phyloP scores from a whole-genome alignment of 2,329 filamentous ascomycete species.

The Leptographium flavum region DNA sequence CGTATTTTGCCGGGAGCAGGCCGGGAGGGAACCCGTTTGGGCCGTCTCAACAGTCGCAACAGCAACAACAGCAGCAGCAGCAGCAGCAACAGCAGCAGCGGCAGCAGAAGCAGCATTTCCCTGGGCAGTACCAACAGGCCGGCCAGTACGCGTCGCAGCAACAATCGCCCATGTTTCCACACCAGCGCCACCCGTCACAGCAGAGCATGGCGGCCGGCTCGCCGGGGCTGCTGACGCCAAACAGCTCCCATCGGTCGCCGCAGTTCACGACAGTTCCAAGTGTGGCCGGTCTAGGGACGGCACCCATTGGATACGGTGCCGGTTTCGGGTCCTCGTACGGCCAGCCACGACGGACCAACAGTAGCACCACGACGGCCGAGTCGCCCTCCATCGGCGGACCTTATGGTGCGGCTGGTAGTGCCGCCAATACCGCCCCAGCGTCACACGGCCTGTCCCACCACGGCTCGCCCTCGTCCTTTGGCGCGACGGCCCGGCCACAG shows the following conservation, averaged over 20 bases:
- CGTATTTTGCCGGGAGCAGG: constrained; percentile 5
- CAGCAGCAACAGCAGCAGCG: constrained; percentile 7
- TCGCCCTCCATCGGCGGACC: constrained; percentile 9
- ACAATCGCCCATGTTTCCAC: constrained; percentile 14
- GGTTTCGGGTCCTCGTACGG: constrained; percentile 9
- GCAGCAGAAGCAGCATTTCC: constrained; percentile 7
- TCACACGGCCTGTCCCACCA: constrained; percentile 5
- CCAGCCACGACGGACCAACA: constrained; percentile 7
- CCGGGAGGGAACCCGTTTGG: constrained; percentile 1
- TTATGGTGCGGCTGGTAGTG: constrained; percentile 4
- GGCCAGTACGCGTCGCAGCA: constrained; percentile 2
- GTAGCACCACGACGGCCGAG: not conserved
- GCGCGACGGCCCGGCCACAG: constrained; percentile 1
- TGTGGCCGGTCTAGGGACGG: not conserved
- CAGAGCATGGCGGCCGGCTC: constrained; percentile 6
- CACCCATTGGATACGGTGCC: constrained; percentile 1
- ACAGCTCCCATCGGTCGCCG: constrained; percentile 7
- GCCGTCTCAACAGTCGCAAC: constrained; percentile 7
- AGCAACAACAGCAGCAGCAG: constrained; percentile 1
- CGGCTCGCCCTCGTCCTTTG: constrained; percentile 9
- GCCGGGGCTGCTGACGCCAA: constrained; percentile 6
- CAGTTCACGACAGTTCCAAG: constrained; percentile 6
- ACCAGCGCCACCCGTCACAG: constrained; percentile 14
- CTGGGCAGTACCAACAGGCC: constrained; percentile 3
- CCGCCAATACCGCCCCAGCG: no score